phyloP scores from a whole-genome alignment of 106 monocot genomes.

The Allium fistulosum region DNA sequence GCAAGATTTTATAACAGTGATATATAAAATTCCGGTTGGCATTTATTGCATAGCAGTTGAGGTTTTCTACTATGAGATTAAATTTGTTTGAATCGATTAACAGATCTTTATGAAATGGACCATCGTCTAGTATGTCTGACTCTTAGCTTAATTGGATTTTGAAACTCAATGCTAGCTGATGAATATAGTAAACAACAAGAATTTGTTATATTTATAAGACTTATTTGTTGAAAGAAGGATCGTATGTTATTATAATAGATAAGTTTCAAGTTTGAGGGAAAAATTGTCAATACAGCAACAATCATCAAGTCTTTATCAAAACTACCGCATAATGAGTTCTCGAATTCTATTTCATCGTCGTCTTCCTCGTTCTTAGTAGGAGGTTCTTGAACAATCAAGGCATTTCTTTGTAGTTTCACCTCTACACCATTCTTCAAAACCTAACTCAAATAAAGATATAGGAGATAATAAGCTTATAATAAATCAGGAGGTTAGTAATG shows the following conservation, averaged over 20 bases:
- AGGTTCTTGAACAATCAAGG: slow-evolving; percentile 72
- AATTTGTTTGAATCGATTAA: slow-evolving; percentile 22
- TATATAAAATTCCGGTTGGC: no score
- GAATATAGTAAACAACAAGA: not conserved
- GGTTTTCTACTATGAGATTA: slow-evolving; percentile 37
- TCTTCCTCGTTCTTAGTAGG: slow-evolving; percentile 82
- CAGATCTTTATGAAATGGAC: slow-evolving; percentile 47
- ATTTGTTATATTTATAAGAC: not conserved
- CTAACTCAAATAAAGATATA: slow-evolving; percentile 11
- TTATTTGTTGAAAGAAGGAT: no score
- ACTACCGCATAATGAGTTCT: slow-evolving; percentile 77
- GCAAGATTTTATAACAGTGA: no score
- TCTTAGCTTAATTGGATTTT: slow-evolving; percentile 66
- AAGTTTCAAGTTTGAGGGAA: no score
- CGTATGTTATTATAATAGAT: no score
- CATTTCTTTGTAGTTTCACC: slow-evolving; percentile 90
- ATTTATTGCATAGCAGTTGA: slow-evolving; percentile 36
- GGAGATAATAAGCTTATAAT: not conserved
- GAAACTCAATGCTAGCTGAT: slow-evolving; percentile 61
- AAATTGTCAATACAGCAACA: slow-evolving; percentile 21
- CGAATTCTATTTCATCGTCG: slow-evolving; percentile 42
- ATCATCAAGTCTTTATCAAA: slow-evolving; percentile 59
- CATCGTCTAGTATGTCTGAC: slow-evolving; percentile 63
- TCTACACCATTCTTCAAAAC: slow-evolving; percentile 94
- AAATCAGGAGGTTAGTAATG: not conserved